Evolutionary conservation across 495 filamentous ascomycete genomes (phyloP).

Genomic region (Penicillium bialowiezense): DNA sequence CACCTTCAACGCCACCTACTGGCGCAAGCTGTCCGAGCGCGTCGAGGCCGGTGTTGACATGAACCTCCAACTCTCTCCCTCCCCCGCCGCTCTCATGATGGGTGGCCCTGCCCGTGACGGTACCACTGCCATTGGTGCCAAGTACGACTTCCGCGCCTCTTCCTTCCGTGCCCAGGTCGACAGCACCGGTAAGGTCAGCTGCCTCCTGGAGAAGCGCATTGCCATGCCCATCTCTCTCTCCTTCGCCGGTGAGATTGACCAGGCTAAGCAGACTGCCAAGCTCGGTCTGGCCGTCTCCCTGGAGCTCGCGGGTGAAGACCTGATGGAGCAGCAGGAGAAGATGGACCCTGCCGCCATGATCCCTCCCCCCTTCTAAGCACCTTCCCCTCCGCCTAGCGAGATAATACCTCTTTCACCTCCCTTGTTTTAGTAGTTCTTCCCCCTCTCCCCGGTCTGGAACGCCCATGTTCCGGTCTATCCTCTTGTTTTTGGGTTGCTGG

Average conservation of each 20-base stretch:
- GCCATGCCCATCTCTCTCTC: conserved; percentile 85
- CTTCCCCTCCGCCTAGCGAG: conserved; percentile 12
- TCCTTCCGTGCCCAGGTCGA: conserved; percentile 95
- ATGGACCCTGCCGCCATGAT: conserved; percentile 45
- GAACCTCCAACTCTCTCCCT: conserved; percentile 79
- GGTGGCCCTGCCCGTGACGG: conserved; percentile 76
- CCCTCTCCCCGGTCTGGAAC: conserved; percentile 31
- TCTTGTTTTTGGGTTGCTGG: conserved; percentile 32
- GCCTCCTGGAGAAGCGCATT: conserved; percentile 91
- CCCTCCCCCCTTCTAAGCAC: conserved; percentile 53
- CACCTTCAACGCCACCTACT: conserved; percentile 87
- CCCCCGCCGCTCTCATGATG: conserved; percentile 60
- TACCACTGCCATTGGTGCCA: conserved; percentile 84
- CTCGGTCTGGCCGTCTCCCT: conserved; percentile 92
- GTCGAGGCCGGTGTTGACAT: conserved; percentile 95
- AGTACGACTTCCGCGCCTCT: conserved; percentile 95
- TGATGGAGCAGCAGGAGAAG: conserved; percentile 88
- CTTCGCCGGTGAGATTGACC: conserved; percentile 97
- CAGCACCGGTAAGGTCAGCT: conserved; percentile 87
- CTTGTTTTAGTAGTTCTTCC: conserved; percentile 53
- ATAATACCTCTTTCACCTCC: conserved; percentile 31
- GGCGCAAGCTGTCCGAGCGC: conserved; percentile 88
- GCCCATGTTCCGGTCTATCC: conserved; percentile 35
- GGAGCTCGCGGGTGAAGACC: conserved; percentile 82
- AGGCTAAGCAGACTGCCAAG: conserved; percentile 93